These are phyloP conservation scores for Phytopythium oedochilum DNA, from an alignment of 352 stramenopile species.

Conservation along the genomic window DNA sequence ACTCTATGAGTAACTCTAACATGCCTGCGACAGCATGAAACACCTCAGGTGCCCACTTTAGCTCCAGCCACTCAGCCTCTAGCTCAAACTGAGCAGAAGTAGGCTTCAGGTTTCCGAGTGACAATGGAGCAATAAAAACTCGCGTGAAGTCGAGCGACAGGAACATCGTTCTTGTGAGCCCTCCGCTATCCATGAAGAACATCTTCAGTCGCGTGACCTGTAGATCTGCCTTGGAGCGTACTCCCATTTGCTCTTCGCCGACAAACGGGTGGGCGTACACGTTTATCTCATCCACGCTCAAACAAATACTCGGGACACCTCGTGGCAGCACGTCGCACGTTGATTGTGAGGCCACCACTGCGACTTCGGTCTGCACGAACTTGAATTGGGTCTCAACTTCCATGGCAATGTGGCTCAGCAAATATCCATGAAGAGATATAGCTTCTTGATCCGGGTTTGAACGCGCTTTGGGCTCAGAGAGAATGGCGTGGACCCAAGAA, in stretches of 20 bases:
- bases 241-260: conserved; percentile 37
- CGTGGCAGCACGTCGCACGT: conserved; percentile 38
- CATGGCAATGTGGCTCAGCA: conserved; percentile 13
- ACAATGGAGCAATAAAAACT: conserved; percentile 50
- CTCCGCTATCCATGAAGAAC: conserved; percentile 20
- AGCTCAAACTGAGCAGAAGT: conserved; percentile 54
- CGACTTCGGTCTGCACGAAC: conserved; percentile 35
- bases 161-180: conserved; percentile 27
- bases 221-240: conserved; percentile 62
- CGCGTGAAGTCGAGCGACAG: conserved; percentile 63
- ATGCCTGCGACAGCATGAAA: conserved; percentile 61
- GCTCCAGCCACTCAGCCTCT: conserved; percentile 74
- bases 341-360: conserved; percentile 23
- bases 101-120: conserved; percentile 28
- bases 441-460: background rate
- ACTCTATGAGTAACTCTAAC: conserved; percentile 28
- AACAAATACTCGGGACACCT: conserved; percentile 37
- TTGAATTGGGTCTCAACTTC: conserved; percentile 66
- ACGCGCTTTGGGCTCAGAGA: background rate
- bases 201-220: conserved; percentile 56
- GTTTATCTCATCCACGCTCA: conserved; percentile 53
- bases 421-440: background rate
- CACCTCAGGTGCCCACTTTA: conserved; percentile 56
- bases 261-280: conserved; percentile 51
- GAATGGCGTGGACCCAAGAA: conserved; percentile 7